Percentiles rank a stretch among this genome's conserved stretches.
Conservation (phyloP, 1,284 basidiomycete species). For the Austroboletus novae-zelandiae region DNA sequence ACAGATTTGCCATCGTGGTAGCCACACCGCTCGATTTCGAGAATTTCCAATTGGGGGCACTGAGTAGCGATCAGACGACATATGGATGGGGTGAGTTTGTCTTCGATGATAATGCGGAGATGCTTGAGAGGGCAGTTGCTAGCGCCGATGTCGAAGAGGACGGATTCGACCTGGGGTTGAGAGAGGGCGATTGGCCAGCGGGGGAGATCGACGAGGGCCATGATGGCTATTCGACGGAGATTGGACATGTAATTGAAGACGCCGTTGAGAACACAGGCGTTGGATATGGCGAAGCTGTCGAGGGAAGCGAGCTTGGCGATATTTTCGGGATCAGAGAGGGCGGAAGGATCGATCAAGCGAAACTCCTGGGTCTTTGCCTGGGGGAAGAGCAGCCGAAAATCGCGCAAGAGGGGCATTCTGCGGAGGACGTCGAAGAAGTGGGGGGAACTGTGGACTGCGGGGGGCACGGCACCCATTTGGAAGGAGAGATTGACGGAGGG, state of each 20-base stretch:
- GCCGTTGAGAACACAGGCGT: constrained; percentile 29
- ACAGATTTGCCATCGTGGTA: constrained; percentile 36
- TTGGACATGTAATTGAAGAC: constrained; percentile 31
- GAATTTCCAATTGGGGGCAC: constrained; percentile 31
- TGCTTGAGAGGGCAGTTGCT: constrained; percentile 33
- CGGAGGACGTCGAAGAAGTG: constrained; percentile 27
- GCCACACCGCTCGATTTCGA: constrained; percentile 33
- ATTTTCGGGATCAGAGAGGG: constrained; percentile 20
- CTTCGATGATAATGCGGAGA: constrained; percentile 31
- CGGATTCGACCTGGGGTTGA: constrained; percentile 29
- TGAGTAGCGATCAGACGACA: constrained; percentile 25
- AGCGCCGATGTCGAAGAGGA: constrained; percentile 27
- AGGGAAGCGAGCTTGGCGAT: constrained; percentile 30
- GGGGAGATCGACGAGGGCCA: constrained; percentile 32
- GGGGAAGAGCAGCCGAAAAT: constrained; percentile 30
- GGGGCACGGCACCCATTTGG: constrained; percentile 1
- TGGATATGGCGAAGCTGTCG: constrained; percentile 35
- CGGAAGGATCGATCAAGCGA: constrained; percentile 23
- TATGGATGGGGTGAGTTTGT: constrained; percentile 32
- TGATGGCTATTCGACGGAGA: constrained; percentile 28
- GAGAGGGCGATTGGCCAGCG: constrained; percentile 34
- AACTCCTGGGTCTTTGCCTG: constrained; percentile 28
- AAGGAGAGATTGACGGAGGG: constrained; percentile 13
- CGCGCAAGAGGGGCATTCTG: constrained; percentile 27
- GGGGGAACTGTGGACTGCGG: neutral